Percentiles rank a stretch among this genome's conserved stretches.
phyloP scores from a whole-genome alignment of 352 stramenopile species.

The Paralagenidium karlingii region DNA sequence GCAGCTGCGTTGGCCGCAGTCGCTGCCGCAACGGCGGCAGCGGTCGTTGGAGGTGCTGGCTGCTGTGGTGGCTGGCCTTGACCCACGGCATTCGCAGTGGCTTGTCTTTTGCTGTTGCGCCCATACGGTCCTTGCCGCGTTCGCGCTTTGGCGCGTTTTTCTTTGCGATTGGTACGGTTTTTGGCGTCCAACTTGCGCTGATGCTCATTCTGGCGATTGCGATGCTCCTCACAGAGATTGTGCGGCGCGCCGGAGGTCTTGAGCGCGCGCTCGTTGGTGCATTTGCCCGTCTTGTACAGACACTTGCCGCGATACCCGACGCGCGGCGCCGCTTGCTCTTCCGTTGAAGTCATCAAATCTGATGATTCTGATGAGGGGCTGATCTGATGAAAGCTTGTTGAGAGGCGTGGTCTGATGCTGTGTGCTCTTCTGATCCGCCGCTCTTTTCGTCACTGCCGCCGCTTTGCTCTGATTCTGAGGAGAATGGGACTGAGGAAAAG shows the following conservation, averaged over 20 bases:
- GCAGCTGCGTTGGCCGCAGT: background rate
- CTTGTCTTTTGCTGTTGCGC: too few species aligned
- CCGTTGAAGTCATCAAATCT: too few species aligned
- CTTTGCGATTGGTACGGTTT: constrained; percentile 54
- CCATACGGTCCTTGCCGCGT: background rate
- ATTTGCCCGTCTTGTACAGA: constrained; percentile 83
- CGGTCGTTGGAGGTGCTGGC: constrained; percentile 8
- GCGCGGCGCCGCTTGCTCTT: constrained; percentile 14
- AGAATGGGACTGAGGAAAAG: too few species aligned
- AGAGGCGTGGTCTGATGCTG: too few species aligned
- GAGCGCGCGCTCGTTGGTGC: constrained; percentile 70
- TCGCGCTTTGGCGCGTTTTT: constrained; percentile 20
- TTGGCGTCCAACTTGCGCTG: constrained; percentile 82
- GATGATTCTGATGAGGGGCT: too few species aligned
- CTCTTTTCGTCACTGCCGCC: too few species aligned
- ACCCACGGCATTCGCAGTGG: too few species aligned
- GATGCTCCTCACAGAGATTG: constrained; percentile 80
- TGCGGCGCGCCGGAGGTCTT: constrained; percentile 72
- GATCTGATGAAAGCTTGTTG: too few species aligned
- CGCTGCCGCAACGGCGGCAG: constrained; percentile 1
- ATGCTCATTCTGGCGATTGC: constrained; percentile 72
- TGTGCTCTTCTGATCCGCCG: too few species aligned
- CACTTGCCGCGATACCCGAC: constrained; percentile 57
- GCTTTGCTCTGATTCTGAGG: too few species aligned
- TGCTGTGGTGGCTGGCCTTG: too few species aligned